phyloP scores from a whole-genome alignment of 1,284 basidiomycete genomes.

The Moesziomyces antarcticus region DNA sequence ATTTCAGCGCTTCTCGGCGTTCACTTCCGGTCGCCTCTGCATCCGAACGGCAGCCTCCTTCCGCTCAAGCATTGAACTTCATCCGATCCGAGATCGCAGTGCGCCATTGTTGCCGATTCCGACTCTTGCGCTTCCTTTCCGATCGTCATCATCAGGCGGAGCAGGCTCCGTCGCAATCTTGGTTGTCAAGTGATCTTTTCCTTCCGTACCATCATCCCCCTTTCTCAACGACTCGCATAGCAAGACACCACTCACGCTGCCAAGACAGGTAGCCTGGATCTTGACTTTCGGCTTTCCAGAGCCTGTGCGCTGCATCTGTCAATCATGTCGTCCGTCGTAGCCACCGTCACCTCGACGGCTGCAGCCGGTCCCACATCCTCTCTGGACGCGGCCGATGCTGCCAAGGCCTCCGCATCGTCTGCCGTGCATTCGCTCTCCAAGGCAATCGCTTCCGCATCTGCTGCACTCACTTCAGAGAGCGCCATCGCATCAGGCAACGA shows the following conservation, averaged over 20 bases:
- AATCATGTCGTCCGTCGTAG: constrained; percentile 34
- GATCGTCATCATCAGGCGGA: neutral
- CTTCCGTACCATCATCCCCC: neutral
- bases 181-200: neutral
- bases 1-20: constrained; percentile 3
- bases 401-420: constrained; percentile 44
- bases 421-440: constrained; percentile 53
- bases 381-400: constrained; percentile 26
- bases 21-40: constrained; percentile 1
- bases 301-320: constrained; percentile 3
- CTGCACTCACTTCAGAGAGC: constrained; percentile 54
- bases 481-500: constrained; percentile 45
- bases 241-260: too few relatives aligned
- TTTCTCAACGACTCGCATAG: too few relatives aligned
- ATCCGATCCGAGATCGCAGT: neutral
- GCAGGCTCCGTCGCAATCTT: neutral
- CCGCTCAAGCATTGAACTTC: neutral
- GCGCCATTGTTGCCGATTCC: neutral
- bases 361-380: constrained; percentile 22
- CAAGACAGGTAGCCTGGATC: neutral
- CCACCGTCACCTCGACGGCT: constrained; percentile 27
- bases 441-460: constrained; percentile 55
- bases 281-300: neutral
- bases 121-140: too few relatives aligned
- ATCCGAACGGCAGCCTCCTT: neutral